Percentiles rank a stretch among this genome's conserved stretches.
phyloP scores from a whole-genome alignment of 495 filamentous ascomycete species.

The Daldinia concentrica region DNA sequence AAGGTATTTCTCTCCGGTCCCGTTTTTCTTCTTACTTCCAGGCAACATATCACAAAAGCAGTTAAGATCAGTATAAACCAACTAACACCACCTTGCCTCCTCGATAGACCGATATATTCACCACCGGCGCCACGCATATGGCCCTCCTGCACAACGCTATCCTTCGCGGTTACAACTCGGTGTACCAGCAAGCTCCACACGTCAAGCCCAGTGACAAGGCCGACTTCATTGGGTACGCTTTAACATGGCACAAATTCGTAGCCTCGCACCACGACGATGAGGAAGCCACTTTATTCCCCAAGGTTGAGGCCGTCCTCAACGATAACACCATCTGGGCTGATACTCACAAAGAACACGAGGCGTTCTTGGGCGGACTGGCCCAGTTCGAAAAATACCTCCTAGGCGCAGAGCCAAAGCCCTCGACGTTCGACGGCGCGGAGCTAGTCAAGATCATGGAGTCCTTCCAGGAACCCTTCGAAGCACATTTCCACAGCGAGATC shows the following conservation, averaged over 20 bases:
- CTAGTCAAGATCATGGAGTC: constrained; percentile 58
- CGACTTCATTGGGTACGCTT: constrained; percentile 62
- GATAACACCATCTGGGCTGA: constrained; percentile 57
- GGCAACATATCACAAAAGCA: neutral
- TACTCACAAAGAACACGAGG: constrained; percentile 62
- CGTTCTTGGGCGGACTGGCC: constrained; percentile 60
- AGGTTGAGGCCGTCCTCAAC: constrained; percentile 58
- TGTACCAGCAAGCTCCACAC: constrained; percentile 62
- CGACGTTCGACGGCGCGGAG: constrained; percentile 53
- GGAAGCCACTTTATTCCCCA: constrained; percentile 61
- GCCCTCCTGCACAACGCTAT: constrained; percentile 67
- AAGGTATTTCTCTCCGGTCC: constrained; percentile 43
- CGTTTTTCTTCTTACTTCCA: neutral
- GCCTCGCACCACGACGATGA: constrained; percentile 65
- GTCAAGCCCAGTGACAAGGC: constrained; percentile 53
- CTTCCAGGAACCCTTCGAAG: constrained; percentile 59
- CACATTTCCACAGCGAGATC: constrained; percentile 65
- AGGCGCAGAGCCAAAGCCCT: constrained; percentile 40
- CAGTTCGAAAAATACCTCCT: constrained; percentile 59
- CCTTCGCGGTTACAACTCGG: constrained; percentile 67
- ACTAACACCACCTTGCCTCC: neutral
- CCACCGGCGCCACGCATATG: constrained; percentile 66
- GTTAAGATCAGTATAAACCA: neutral
- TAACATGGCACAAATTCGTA: constrained; percentile 62
- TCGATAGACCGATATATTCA: constrained; percentile 58